Percentiles rank a stretch among this genome's conserved stretches.
These are phyloP conservation scores for Castanea sativa DNA, from an alignment of 306 rosid species.

Conservation along the genomic window DNA sequence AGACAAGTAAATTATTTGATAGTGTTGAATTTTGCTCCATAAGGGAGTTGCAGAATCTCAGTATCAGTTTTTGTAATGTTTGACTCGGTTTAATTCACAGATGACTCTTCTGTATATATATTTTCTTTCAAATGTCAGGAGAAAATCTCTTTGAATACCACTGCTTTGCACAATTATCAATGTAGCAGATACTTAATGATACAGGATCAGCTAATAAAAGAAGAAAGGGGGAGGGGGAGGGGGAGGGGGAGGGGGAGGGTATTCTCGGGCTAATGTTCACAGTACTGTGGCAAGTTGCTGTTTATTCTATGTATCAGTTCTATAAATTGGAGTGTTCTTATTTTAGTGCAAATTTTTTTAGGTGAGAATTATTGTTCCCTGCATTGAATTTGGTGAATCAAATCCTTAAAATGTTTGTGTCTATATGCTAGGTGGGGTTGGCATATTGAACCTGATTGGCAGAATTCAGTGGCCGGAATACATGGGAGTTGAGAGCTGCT, in stretches of 20 bases:
- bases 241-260: not conserved
- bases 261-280: not conserved
- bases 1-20: not conserved
- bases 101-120: not conserved
- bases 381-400: not conserved
- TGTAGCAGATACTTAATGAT: no score
- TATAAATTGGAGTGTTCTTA: not conserved
- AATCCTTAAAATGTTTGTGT: not conserved
- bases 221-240: no score
- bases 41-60: not conserved
- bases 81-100: not conserved
- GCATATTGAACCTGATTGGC: not conserved
- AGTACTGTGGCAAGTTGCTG: not conserved
- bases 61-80: not conserved
- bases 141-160: not conserved
- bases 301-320: not conserved
- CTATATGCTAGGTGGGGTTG: not conserved
- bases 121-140: not conserved
- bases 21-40: not conserved
- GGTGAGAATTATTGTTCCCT: not conserved
- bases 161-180: not conserved
- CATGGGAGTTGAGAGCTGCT: not conserved
- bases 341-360: not conserved
- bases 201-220: no score
- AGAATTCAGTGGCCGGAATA: not conserved